These are phyloP conservation scores for Amylostereum chailletii DNA, from an alignment of 1,284 basidiomycete species.

Conservation along the genomic window DNA sequence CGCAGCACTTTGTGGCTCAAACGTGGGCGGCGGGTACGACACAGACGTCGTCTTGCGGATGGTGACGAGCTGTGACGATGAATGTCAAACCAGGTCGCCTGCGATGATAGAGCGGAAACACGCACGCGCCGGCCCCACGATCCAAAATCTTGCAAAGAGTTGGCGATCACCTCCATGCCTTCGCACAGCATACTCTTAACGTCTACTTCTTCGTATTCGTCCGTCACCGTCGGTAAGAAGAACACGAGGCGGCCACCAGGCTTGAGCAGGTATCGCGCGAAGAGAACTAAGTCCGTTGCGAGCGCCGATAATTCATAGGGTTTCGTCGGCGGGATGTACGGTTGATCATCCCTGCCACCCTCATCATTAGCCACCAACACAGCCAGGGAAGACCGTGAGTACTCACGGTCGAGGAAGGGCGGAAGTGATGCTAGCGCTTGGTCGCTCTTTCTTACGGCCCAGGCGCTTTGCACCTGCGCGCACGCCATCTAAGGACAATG, in stretches of 20 bases:
- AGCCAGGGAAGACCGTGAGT: neutral
- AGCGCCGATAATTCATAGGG: conserved; percentile 92
- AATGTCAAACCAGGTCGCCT: neutral
- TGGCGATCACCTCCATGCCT: conserved; percentile 83
- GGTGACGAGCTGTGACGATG: conserved; percentile 65
- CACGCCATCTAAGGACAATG: conserved; percentile 66
- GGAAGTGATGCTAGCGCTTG: conserved; percentile 16
- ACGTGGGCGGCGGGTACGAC: conserved; percentile 42
- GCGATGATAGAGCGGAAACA: conserved; percentile 10
- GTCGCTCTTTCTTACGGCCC: conserved; percentile 59
- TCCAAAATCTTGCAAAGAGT: conserved; percentile 92
- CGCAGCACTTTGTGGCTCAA: conserved; percentile 24
- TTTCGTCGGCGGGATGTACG: conserved; percentile 81
- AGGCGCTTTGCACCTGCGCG: conserved; percentile 93
- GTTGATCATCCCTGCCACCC: conserved; percentile 38
- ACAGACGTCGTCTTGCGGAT: conserved; percentile 63
- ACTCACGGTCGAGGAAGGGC: conserved; percentile 18
- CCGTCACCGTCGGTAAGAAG: conserved; percentile 88
- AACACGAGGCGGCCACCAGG: conserved; percentile 89
- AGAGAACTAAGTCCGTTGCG: conserved; percentile 72
- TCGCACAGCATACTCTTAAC: conserved; percentile 66
- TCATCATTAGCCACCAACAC: neutral
- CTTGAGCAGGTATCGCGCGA: conserved; percentile 80
- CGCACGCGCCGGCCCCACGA: conserved; percentile 89
- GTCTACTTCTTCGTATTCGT: conserved; percentile 85